These are phyloP conservation scores for Trichosporon ovoides DNA, from an alignment of 1,284 basidiomycete genomes.

Conservation along the genomic window DNA sequence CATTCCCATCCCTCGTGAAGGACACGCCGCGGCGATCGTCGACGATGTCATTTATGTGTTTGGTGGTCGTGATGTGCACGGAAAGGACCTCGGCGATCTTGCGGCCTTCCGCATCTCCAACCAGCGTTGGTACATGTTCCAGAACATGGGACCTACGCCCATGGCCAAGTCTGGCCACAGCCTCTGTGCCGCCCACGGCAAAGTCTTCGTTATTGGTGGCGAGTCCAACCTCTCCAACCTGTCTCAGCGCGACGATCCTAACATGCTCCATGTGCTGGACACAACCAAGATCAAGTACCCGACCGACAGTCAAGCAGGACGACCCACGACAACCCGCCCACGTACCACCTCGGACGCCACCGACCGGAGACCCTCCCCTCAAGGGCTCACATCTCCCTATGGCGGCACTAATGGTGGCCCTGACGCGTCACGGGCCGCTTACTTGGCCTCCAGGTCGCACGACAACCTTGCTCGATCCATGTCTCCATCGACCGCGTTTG, in stretches of 20 bases:
- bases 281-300: constrained; percentile 98
- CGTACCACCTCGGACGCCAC: constrained; percentile 22
- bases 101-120: constrained; percentile 90
- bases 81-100: constrained; percentile 89
- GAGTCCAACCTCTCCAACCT: constrained; percentile 59
- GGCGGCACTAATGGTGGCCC: background rate
- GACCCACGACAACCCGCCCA: constrained; percentile 2
- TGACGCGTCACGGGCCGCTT: constrained; percentile 7
- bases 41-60: constrained; percentile 98
- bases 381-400: constrained; percentile 7
- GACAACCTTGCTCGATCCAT: constrained; percentile 34
- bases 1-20: constrained; percentile 92
- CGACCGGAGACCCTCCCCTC: constrained; percentile 10
- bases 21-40: constrained; percentile 91
- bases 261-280: constrained; percentile 80
- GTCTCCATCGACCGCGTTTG: constrained; percentile 24
- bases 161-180: constrained; percentile 88
- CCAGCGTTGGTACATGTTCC: constrained; percentile 94
- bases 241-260: constrained; percentile 69
- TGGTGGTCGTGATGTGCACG: constrained; percentile 93
- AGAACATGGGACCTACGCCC: constrained; percentile 96
- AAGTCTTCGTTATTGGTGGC: constrained; percentile 89
- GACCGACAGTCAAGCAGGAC: constrained; percentile 37
- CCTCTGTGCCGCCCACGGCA: constrained; percentile 82
- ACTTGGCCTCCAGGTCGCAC: constrained; percentile 23